A percentile compares a stretch with the other conserved stretches of the same genome.
Conservation (phyloP, 2,329 filamentous ascomycete genomes). For the Aphanocladium album region DNA sequence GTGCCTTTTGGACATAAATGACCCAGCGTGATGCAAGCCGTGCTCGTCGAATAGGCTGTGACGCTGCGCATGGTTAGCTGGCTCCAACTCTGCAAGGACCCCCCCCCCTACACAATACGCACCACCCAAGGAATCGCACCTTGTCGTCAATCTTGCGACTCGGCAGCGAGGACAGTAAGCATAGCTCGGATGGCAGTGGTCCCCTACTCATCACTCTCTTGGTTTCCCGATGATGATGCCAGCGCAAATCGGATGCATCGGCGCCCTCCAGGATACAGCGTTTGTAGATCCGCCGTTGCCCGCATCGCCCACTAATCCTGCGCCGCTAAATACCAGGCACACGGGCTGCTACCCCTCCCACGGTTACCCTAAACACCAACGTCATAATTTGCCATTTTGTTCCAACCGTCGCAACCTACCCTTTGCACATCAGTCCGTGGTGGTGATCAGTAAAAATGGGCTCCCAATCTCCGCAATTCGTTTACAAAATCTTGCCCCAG, state of each 20-base stretch:
- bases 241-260: neutral
- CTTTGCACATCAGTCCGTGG: neutral
- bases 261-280: neutral
- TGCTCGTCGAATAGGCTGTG: constrained; percentile 43
- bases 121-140: constrained; percentile 91
- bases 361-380: constrained; percentile 5
- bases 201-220: constrained; percentile 43
- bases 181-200: constrained; percentile 59
- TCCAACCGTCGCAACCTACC: neutral
- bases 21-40: constrained; percentile 60
- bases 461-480: constrained; percentile 33
- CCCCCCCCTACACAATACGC: constrained; percentile 34
- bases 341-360: constrained; percentile 1
- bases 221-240: neutral
- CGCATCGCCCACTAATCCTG: neutral
- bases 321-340: neutral
- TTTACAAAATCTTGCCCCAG: constrained; percentile 58
- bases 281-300: too few relatives aligned
- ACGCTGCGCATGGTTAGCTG: constrained; percentile 35
- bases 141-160: constrained; percentile 58
- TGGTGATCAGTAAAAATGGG: constrained; percentile 20
- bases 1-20: constrained; percentile 55
- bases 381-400: neutral
- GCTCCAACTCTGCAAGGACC: neutral
- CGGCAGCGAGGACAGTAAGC: constrained; percentile 59